Base-by-base conservation (phyloP, 257 asterid species). In the Knoxia roxburghii region DNA sequence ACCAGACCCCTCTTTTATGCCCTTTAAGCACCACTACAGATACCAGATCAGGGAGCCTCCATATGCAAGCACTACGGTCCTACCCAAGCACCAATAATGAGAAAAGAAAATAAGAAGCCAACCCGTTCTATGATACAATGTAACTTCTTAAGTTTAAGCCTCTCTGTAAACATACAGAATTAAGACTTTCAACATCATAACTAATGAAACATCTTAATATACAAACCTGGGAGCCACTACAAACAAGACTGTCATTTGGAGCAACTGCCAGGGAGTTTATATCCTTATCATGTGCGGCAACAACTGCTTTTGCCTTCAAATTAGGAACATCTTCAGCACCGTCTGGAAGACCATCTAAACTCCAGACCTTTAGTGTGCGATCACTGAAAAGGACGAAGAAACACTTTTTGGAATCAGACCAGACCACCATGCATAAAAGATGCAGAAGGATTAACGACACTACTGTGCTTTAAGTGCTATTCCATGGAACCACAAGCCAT, bases 211-310 rank as follows among this genome's bases (percentile, higher is more conserved):
- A 4, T 15, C 18, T 35, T 39, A 66, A 45, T 43, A 71, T 49
- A 71, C 86, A 67, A 67, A 94, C 99, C 99, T 90, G 95, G 57
- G 99, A 94, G 48, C 97, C 99, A 77, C 96, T 94, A 71, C 99
- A 94, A 73, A 90, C 95, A 78, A 94, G 96, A 83, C 88, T 84
- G 67, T 88, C 99, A 76, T 94, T 85, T 57, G 97, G 97, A 46
- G 99, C 87, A 74, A 90, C 69, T 32, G 99, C 99, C 69, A 94
- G 49, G 0, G 96, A 84, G 79, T 90, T 94, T 35, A 94, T 94
- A 78, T 94, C 99, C 85, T 90, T 94, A 79, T 90, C 99, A 72
- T 94, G 99, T 41, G 96, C 99, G 64, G 92, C 89, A 39, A 90
- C 97, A 63, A 78, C 87, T 17, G 96, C 95, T 85, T 88, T 94